Evolutionary conservation across 139 green algal genomes (phyloP).

Genomic region (Chlorella sorokiniana): DNA sequence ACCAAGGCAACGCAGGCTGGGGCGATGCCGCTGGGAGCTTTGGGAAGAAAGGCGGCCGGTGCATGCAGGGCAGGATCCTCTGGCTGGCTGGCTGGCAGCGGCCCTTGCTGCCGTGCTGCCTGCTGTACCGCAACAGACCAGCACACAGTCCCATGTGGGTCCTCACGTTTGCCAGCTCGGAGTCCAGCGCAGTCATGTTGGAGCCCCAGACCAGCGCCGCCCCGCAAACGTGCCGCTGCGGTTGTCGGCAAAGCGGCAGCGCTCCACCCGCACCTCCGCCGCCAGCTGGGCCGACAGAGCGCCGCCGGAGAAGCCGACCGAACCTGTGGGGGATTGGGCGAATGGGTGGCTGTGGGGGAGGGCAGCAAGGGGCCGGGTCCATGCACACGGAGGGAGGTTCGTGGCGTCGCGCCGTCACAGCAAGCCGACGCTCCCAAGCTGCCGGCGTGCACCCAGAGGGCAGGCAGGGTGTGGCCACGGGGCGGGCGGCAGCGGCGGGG

Average conservation of each 20-base stretch:
- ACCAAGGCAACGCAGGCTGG: background rate
- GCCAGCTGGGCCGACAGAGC: background rate
- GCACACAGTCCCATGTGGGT: background rate
- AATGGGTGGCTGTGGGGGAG: too few species aligned
- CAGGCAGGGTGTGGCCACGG: too few species aligned
- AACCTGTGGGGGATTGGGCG: background rate
- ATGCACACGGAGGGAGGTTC: too few species aligned
- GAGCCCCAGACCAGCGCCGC: conserved; percentile 7
- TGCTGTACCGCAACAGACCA: background rate
- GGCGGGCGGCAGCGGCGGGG: too few species aligned
- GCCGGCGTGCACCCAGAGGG: too few species aligned
- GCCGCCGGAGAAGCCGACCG: background rate
- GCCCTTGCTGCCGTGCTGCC: background rate
- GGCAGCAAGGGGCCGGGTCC: background rate
- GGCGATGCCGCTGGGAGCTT: background rate
- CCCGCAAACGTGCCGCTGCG: background rate
- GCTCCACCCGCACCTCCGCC: background rate
- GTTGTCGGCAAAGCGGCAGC: background rate
- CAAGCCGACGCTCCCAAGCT: too few species aligned
- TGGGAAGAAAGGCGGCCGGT: background rate
- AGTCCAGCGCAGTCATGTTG: background rate
- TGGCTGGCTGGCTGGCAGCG: background rate
- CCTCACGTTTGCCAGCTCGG: conserved; percentile 4
- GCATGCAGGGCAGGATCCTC: background rate
- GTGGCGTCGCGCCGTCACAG: too few species aligned